A percentile compares a stretch with the other conserved stretches of the same genome.
Evolutionary conservation across 345 rosid genomes (phyloP).

Genomic region (Diplotaxis tenuifolia): DNA sequence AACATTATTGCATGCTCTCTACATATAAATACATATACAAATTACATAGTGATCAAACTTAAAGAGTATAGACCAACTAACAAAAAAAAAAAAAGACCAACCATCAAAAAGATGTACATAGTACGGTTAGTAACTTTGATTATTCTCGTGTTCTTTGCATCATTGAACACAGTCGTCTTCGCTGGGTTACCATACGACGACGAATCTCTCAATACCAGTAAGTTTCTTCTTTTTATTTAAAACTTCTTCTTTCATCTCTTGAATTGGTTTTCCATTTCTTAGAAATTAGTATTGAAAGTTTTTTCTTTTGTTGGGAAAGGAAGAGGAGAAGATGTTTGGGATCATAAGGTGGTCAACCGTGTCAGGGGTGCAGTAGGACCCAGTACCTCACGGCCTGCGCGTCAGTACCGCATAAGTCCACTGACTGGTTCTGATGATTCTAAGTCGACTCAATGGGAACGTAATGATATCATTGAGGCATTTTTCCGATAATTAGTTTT

Average conservation of each 20-base stretch:
- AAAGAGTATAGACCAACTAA: background rate
- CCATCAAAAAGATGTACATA: too few relatives aligned
- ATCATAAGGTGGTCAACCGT: background rate
- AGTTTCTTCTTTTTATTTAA: background rate
- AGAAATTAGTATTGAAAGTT: background rate
- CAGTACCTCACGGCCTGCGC: background rate
- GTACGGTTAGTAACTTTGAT: constrained; percentile 1
- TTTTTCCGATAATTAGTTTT: background rate
- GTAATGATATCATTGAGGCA: background rate
- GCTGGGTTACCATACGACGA: background rate
- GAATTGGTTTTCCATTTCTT: background rate
- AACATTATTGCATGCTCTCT: background rate
- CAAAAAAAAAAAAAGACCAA: background rate
- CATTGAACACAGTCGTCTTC: background rate
- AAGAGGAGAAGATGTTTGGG: constrained; percentile 1
- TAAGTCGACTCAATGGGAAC: background rate
- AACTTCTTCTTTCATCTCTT: background rate
- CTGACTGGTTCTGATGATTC: background rate
- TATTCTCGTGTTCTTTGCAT: background rate
- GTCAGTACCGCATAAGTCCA: background rate
- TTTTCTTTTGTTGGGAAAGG: background rate
- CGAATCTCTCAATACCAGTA: background rate
- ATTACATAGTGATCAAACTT: background rate
- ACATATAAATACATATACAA: background rate
- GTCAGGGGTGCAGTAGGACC: background rate